phyloP scores from a whole-genome alignment of 305 asterid species.

The Striga hermonthica region DNA sequence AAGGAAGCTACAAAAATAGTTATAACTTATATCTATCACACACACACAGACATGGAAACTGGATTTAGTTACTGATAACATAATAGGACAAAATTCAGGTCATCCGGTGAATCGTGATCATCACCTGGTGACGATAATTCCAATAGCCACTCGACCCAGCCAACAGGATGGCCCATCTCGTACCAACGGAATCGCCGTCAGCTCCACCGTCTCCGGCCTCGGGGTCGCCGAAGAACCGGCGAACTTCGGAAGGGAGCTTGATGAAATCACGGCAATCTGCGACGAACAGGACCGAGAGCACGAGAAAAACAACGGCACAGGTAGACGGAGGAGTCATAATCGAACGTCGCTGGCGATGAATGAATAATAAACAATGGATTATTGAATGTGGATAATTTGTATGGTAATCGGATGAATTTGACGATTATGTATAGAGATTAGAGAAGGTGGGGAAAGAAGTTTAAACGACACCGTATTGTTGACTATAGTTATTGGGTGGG shows the following conservation, averaged over 20 bases:
- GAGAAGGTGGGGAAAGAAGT: too few relatives aligned
- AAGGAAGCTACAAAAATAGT: too few relatives aligned
- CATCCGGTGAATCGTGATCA: neutral
- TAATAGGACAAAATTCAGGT: neutral
- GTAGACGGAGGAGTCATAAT: conserved; percentile 43
- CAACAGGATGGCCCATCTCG: conserved; percentile 84
- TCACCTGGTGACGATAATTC: conserved; percentile 96
- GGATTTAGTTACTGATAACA: neutral
- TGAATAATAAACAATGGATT: conserved; percentile 4
- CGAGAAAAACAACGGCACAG: conserved; percentile 38
- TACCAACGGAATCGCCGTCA: conserved; percentile 56
- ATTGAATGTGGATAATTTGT: neutral
- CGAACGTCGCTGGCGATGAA: conserved; percentile 24
- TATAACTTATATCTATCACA: too few relatives aligned
- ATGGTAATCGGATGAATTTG: conserved; percentile 2
- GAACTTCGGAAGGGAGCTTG: conserved; percentile 65
- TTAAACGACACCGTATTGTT: too few relatives aligned
- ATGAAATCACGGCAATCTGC: conserved; percentile 46
- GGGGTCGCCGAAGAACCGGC: conserved; percentile 37
- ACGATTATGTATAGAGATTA: neutral
- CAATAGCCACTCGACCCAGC: conserved; percentile 94
- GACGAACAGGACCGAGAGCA: conserved; percentile 38
- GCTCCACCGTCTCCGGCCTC: conserved; percentile 33
- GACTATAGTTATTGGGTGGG: too few relatives aligned
- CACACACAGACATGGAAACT: too few relatives aligned